phyloP scores from a whole-genome alignment of 2,329 filamentous ascomycete genomes.

The Aspergillus viridinutans region DNA sequence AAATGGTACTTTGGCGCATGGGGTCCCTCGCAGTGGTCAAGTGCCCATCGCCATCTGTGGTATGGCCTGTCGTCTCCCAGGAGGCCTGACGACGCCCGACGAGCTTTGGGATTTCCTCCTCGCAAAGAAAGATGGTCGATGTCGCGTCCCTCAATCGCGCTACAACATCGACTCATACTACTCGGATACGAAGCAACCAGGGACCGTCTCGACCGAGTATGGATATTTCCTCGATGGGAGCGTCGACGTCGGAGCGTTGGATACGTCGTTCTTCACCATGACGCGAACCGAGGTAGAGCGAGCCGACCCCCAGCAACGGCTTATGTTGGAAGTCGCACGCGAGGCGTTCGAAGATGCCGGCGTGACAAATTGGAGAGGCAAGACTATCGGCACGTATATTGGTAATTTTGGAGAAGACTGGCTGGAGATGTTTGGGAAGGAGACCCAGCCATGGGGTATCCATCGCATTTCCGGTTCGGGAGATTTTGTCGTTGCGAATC shows the following conservation, averaged over 20 bases:
- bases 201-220: slow-evolving; percentile 7
- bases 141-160: slow-evolving; percentile 16
- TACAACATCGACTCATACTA: slow-evolving; percentile 15
- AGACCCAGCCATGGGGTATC: slow-evolving; percentile 3
- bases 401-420: slow-evolving; percentile 13
- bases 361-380: slow-evolving; percentile 20
- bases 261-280: slow-evolving; percentile 24
- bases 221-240: slow-evolving; percentile 32
- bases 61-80: too few species aligned
- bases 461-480: slow-evolving; percentile 15
- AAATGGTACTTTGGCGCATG: background rate
- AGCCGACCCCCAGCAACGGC: slow-evolving; percentile 26
- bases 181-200: background rate
- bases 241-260: slow-evolving; percentile 13
- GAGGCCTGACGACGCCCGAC: too few species aligned
- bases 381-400: slow-evolving; percentile 17
- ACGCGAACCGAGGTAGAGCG: slow-evolving; percentile 11
- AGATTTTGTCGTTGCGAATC: slow-evolving; percentile 21
- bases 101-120: too few species aligned
- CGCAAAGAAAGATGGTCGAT: too few species aligned
- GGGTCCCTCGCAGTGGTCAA: too few species aligned
- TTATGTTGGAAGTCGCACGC: slow-evolving; percentile 22
- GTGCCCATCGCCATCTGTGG: too few species aligned
- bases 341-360: slow-evolving; percentile 26
- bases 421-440: slow-evolving; percentile 7